Percentiles rank a stretch among this genome's conserved stretches.
Evolutionary conservation across 352 stramenopile genomes (phyloP).

Genomic region (Elongisporangium senticosum): DNA sequence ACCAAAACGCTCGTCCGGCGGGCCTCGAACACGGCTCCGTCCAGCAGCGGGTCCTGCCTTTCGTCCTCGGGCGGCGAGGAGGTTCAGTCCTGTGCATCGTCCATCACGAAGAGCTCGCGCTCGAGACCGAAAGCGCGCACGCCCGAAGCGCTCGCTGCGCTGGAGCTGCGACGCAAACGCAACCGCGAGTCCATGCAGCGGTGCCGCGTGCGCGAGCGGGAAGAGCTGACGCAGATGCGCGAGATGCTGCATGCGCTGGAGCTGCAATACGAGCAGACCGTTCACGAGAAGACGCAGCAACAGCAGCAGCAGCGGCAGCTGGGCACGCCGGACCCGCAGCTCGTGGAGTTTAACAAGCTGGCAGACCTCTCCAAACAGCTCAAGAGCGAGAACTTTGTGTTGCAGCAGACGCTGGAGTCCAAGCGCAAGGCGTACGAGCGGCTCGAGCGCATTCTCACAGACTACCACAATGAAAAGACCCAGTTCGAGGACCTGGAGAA

Average conservation of each 20-base stretch:
- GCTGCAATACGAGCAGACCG: slow-evolving; percentile 22
- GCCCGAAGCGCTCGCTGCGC: background rate
- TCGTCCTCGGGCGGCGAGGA: too few species aligned
- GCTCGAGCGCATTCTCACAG: slow-evolving; percentile 32
- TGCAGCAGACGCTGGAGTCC: slow-evolving; percentile 28
- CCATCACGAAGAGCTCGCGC: too few species aligned
- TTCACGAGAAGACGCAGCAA: slow-evolving; percentile 14
- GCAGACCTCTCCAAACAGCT: slow-evolving; percentile 26
- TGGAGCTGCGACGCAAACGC: slow-evolving; percentile 30
- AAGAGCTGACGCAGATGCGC: slow-evolving; percentile 26
- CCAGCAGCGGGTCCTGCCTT: too few species aligned
- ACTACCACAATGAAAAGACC: slow-evolving; percentile 34
- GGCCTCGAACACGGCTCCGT: too few species aligned
- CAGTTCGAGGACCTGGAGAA: slow-evolving; percentile 4
- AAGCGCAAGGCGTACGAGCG: slow-evolving; percentile 31
- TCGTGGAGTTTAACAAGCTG: slow-evolving; percentile 24
- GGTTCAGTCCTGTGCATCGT: too few species aligned
- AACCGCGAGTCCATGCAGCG: slow-evolving; percentile 51
- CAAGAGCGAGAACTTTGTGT: slow-evolving; percentile 28
- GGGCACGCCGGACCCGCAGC: background rate
- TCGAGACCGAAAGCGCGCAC: too few species aligned
- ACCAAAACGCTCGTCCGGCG: too few species aligned
- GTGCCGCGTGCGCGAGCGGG: slow-evolving; percentile 22
- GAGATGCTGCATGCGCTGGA: slow-evolving; percentile 28
- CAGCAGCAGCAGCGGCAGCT: background rate